Conservation (phyloP, 148 eudicot genomes). For the Nepenthes gracilis region DNA sequence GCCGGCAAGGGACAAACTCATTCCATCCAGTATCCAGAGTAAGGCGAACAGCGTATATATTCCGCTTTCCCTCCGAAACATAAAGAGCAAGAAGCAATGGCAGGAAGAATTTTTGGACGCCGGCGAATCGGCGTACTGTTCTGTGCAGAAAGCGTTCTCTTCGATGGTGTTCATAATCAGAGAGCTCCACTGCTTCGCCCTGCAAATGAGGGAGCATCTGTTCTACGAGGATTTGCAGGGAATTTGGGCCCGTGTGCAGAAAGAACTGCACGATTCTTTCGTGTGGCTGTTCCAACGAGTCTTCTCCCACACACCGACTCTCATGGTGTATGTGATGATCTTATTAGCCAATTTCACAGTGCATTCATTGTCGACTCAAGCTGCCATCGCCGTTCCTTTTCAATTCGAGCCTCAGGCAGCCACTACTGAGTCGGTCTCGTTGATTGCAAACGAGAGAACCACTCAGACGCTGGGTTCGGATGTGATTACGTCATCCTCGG, state of each 20-base stretch:
- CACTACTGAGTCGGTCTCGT: background rate
- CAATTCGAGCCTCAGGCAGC: constrained; percentile 1
- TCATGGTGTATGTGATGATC: constrained; percentile 64
- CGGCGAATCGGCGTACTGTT: constrained; percentile 45
- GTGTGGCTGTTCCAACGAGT: constrained; percentile 69
- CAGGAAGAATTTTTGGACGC: constrained; percentile 11
- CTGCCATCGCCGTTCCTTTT: constrained; percentile 26
- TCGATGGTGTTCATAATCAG: constrained; percentile 89
- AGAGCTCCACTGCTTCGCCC: constrained; percentile 56
- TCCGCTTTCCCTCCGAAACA: too few relatives aligned
- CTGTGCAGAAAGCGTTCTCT: constrained; percentile 74
- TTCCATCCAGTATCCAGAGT: too few relatives aligned
- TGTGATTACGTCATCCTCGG: constrained; percentile 13
- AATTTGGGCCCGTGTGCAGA: constrained; percentile 37
- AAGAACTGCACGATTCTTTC: constrained; percentile 53
- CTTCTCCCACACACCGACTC: constrained; percentile 48
- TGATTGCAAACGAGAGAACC: background rate
- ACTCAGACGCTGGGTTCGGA: constrained; percentile 28
- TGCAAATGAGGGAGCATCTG: constrained; percentile 42
- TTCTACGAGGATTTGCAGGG: constrained; percentile 48
- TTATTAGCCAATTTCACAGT: constrained; percentile 60
- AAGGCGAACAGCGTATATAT: too few relatives aligned
- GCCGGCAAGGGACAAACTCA: too few relatives aligned
- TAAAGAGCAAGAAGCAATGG: background rate
- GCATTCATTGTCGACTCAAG: constrained; percentile 41